A percentile compares a stretch with the other conserved stretches of the same genome.
phyloP scores from a whole-genome alignment of 805 yeast genomes.

The Myxozyma neotropica region DNA sequence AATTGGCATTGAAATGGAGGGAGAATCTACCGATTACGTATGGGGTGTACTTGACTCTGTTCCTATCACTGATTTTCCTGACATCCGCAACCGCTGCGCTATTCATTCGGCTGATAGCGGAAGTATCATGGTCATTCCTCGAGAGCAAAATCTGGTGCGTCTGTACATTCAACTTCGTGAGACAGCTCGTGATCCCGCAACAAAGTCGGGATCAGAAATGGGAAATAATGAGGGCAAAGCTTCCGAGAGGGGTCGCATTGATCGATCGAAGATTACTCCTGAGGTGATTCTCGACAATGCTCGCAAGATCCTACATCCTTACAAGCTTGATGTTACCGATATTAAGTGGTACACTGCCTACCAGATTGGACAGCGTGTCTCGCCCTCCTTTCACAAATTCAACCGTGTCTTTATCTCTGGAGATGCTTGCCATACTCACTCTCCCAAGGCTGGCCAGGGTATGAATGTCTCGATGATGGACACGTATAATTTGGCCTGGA shows the following conservation, averaged over 20 bases:
- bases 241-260: constrained; percentile 35
- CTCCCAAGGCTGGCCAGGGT: constrained; percentile 46
- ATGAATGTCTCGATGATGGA: constrained; percentile 43
- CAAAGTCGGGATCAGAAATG: constrained; percentile 10
- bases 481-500: constrained; percentile 43
- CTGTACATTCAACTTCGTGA: constrained; percentile 41
- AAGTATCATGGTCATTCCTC: constrained; percentile 44
- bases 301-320: constrained; percentile 36
- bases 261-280: constrained; percentile 43
- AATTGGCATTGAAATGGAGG: constrained; percentile 43
- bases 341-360: constrained; percentile 32
- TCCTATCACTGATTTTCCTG: constrained; percentile 45
- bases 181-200: constrained; percentile 14
- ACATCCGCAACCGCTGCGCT: constrained; percentile 43
- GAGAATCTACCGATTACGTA: constrained; percentile 44
- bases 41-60: constrained; percentile 47
- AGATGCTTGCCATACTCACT: constrained; percentile 38
- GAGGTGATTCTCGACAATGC: constrained; percentile 40
- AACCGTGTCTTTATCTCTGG: constrained; percentile 43
- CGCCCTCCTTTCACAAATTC: constrained; percentile 35
- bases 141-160: constrained; percentile 43
- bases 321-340: constrained; percentile 38
- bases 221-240: constrained; percentile 36
- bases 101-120: constrained; percentile 43
- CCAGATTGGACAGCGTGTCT: constrained; percentile 43